Conservation (phyloP, 495 filamentous ascomycete species). For the Penicillium odoratum region DNA sequence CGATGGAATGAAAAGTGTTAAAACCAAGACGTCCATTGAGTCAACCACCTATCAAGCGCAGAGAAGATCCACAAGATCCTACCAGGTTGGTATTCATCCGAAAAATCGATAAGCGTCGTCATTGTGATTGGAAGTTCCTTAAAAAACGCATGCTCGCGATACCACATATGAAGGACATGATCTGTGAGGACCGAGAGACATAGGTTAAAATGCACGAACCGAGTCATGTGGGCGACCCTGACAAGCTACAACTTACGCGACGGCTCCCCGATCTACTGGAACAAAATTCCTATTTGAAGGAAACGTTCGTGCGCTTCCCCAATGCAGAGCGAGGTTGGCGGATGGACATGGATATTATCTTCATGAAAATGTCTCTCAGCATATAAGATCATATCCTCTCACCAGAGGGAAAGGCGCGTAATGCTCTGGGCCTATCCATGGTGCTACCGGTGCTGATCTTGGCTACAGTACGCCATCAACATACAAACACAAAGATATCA, state of each 20-base stretch:
- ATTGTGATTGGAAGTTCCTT: conserved; percentile 19
- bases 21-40: neutral
- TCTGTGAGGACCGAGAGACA: conserved; percentile 18
- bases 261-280: conserved; percentile 14
- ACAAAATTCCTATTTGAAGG: conserved; percentile 11
- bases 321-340: conserved; percentile 14
- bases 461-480: conserved; percentile 10
- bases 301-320: conserved; percentile 8
- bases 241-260: conserved; percentile 13
- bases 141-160: conserved; percentile 13
- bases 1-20: neutral
- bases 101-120: conserved; percentile 9
- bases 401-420: conserved; percentile 4
- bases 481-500: conserved; percentile 17
- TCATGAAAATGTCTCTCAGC: conserved; percentile 16
- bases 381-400: conserved; percentile 14
- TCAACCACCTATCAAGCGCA: neutral
- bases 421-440: conserved; percentile 1
- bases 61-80: neutral
- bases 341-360: conserved; percentile 14
- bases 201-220: conserved; percentile 13
- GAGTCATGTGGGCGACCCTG: conserved; percentile 16
- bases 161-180: conserved; percentile 20
- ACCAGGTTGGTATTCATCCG: neutral
- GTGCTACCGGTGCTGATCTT: conserved; percentile 6